phyloP scores from a whole-genome alignment of 2,329 filamentous ascomycete genomes.

The Knoxdaviesia proteae region DNA sequence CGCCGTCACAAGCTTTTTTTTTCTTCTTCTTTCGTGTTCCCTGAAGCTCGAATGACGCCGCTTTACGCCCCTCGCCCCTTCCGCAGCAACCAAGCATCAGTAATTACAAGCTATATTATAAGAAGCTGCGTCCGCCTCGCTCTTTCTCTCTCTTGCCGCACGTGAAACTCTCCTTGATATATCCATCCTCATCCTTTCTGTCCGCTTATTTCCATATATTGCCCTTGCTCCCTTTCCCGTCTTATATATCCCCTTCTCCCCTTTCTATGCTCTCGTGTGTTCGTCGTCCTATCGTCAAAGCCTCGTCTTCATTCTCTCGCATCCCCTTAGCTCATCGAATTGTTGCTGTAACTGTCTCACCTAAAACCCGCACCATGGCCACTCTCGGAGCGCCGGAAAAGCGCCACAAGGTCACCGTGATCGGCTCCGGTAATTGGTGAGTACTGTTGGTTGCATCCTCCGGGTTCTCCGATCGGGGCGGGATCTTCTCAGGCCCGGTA shows the following conservation, averaged over 20 bases:
- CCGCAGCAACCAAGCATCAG: too few species aligned
- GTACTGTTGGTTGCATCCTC: slow-evolving; percentile 6
- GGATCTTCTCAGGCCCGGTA: too few species aligned
- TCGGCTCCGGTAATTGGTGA: slow-evolving; percentile 94
- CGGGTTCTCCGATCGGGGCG: too few species aligned
- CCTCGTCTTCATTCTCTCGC: background rate
- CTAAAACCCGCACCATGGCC: slow-evolving; percentile 8
- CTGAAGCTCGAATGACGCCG: too few species aligned
- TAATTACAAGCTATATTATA: too few species aligned
- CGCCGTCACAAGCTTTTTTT: too few species aligned
- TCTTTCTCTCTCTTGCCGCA: too few species aligned
- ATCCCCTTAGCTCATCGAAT: background rate
- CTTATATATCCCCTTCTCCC: slow-evolving; percentile 5
- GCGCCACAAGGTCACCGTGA: slow-evolving; percentile 81
- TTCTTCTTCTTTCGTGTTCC: too few species aligned
- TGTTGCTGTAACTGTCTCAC: background rate
- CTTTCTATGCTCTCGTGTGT: slow-evolving; percentile 5
- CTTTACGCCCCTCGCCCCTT: too few species aligned
- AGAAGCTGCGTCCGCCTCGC: too few species aligned
- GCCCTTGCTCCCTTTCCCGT: slow-evolving; percentile 5
- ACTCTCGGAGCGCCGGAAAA: slow-evolving; percentile 31
- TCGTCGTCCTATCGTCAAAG: slow-evolving; percentile 4
- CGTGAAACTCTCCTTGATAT: background rate
- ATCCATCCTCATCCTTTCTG: background rate
- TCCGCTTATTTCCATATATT: slow-evolving; percentile 9